Base-by-base conservation (phyloP, 1,284 basidiomycete species). In the Gymnopus androsaceus region DNA sequence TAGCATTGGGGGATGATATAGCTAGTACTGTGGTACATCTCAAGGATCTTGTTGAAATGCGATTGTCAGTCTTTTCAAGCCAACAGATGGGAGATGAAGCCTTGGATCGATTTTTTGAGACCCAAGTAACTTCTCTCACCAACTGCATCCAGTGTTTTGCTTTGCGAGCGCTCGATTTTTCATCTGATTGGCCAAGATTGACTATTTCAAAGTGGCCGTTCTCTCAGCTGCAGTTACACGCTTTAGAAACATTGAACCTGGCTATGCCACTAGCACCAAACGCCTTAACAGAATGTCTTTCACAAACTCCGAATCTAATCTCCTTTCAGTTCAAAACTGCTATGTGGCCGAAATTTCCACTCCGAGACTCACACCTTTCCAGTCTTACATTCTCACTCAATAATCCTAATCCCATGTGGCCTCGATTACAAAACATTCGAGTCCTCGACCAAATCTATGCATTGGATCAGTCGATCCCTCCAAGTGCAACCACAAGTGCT, bases 21-120 rank as follows among this genome's bases (percentile, higher is more conserved):
- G 30, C 28, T 19, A 25, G 28, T 9, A 17, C 7, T 21, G 62
- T 81, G 2, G 64, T 80, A 15, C 57, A 80, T 30, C 60, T 75
- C 14, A 75, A 79, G 41, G 77, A 79, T 3, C 58, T 78, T 44
- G 77, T 77, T 0, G 78, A 80, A 60, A 65, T 79, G 51, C 73
- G 69, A 51, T 78, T 77, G 0, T 73, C 77, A 51, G 59, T 80
- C 36, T 7, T 33, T 28, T 28, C 12, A 19, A 30, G 3, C 44
- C 41, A 12, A 42, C 28, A 25, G 23, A 42, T 21, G 11, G 41
- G 23, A 14, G 41, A 42, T n/a, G 25, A 19, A 4, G 17, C 19
- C 31, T 46, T 27, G 28, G 27, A 7, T 33, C 8, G 7, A 33
- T 14, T 17, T 33, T 46, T 46, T 19, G 28, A 46, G 17, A 9